A percentile compares a stretch with the other conserved stretches of the same genome.
phyloP scores from a whole-genome alignment of 1,284 basidiomycete species.

The Marasmius sp. region DNA sequence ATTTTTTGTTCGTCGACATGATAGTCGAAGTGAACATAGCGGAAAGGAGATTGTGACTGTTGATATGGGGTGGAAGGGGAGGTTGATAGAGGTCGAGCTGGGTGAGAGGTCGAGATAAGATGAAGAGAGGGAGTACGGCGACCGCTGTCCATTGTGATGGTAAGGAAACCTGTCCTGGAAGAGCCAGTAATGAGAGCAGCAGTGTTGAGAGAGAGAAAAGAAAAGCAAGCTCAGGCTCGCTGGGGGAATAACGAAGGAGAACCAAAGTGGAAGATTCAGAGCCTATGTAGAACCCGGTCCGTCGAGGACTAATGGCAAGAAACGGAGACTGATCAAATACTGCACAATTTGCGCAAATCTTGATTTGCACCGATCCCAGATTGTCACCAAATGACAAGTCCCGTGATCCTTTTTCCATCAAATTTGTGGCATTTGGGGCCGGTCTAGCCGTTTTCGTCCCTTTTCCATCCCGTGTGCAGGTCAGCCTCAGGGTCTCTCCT shows the following conservation, averaged over 20 bases:
- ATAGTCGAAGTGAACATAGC: slow-evolving; percentile 31
- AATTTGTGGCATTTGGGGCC: too few species aligned
- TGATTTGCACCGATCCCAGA: too few species aligned
- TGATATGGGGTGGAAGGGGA: slow-evolving; percentile 23
- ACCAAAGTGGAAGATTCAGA: too few species aligned
- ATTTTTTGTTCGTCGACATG: slow-evolving; percentile 26
- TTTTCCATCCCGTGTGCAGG: too few species aligned
- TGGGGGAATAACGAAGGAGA: slow-evolving; percentile 1
- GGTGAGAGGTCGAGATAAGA: slow-evolving; percentile 30
- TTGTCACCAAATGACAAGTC: too few species aligned
- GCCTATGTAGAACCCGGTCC: background rate
- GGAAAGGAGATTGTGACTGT: slow-evolving; percentile 31
- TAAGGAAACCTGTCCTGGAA: slow-evolving; percentile 31
- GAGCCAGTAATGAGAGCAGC: slow-evolving; percentile 15
- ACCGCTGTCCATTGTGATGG: slow-evolving; percentile 26
- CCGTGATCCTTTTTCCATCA: too few species aligned
- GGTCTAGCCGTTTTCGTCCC: too few species aligned
- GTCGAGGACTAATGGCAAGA: background rate
- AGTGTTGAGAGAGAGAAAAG: slow-evolving; percentile 12
- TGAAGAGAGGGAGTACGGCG: slow-evolving; percentile 20
- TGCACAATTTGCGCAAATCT: background rate
- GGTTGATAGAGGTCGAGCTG: slow-evolving; percentile 28
- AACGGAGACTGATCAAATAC: background rate
- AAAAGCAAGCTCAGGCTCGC: background rate
- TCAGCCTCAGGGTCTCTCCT: too few species aligned